Percentiles rank a stretch among this genome's conserved stretches.
Evolutionary conservation across 1,139 yeast genomes (phyloP).

Genomic region (Geotrichum aggregatum): DNA sequence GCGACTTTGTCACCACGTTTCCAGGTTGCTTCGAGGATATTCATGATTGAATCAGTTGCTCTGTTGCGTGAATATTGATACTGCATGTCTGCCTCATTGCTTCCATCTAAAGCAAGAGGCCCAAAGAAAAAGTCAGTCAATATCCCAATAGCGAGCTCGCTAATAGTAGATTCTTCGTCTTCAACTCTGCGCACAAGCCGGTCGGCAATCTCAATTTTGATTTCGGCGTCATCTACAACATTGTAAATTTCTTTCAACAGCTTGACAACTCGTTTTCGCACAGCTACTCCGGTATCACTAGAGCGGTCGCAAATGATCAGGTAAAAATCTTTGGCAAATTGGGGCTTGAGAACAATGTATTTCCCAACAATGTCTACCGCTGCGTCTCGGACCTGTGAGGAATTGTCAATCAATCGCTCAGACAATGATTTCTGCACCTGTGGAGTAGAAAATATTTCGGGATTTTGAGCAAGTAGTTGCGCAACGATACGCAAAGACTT

Average conservation of each 20-base stretch:
- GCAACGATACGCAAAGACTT: constrained; percentile 61
- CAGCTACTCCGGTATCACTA: constrained; percentile 58
- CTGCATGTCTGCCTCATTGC: constrained; percentile 15
- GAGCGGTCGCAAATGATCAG: constrained; percentile 49
- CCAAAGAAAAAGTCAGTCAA: constrained; percentile 49
- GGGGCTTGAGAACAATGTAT: constrained; percentile 47
- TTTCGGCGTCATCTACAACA: constrained; percentile 34
- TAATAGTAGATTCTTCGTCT: constrained; percentile 65
- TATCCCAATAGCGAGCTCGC: constrained; percentile 44
- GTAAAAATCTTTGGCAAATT: constrained; percentile 48
- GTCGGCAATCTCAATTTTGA: constrained; percentile 47
- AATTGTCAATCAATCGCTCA: constrained; percentile 51
- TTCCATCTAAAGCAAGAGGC: constrained; percentile 21
- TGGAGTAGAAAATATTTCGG: constrained; percentile 47
- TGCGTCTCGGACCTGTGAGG: constrained; percentile 73
- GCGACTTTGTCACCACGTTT: constrained; percentile 17
- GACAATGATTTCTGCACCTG: constrained; percentile 53
- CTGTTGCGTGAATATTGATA: constrained; percentile 12
- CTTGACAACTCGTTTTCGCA: constrained; percentile 59
- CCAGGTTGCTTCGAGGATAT: constrained; percentile 18
- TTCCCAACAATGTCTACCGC: constrained; percentile 63
- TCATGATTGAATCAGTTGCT: constrained; percentile 6
- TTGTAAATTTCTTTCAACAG: constrained; percentile 51
- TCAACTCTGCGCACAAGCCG: constrained; percentile 53
- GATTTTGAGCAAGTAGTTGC: constrained; percentile 49